phyloP scores from a whole-genome alignment of 1,284 basidiomycete genomes.

The Fomitopsis schrenkii region DNA sequence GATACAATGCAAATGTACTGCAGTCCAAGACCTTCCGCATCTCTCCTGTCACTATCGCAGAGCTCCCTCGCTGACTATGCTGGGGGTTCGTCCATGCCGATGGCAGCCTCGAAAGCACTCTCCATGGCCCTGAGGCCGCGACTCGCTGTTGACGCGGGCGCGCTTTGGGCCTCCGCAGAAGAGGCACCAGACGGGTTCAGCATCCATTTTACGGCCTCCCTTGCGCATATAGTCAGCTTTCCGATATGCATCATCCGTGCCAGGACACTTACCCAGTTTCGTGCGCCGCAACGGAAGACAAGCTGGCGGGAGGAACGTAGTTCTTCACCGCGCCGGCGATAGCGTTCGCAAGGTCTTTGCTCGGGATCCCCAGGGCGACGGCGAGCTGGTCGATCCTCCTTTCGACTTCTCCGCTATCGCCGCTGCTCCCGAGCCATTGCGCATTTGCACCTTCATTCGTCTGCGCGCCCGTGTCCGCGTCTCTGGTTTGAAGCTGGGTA shows the following conservation, averaged over 20 bases:
- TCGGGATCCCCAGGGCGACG: slow-evolving; percentile 53
- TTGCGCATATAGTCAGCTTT: slow-evolving; percentile 4
- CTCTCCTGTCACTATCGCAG: background rate
- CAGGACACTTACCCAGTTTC: slow-evolving; percentile 37
- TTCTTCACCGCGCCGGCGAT: slow-evolving; percentile 54
- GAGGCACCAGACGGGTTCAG: slow-evolving; percentile 18
- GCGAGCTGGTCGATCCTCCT: slow-evolving; percentile 55
- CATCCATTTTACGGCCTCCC: slow-evolving; percentile 22
- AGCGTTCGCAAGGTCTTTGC: slow-evolving; percentile 55
- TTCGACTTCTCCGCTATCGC: slow-evolving; percentile 39
- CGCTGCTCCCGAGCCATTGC: slow-evolving; percentile 4
- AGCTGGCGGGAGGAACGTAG: slow-evolving; percentile 52
- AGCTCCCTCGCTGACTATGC: slow-evolving; percentile 9
- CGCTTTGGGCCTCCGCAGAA: slow-evolving; percentile 13
- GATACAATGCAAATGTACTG: too few relatives aligned
- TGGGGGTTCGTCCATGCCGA: slow-evolving; percentile 45
- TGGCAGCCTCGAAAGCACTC: slow-evolving; percentile 37
- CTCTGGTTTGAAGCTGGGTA: slow-evolving; percentile 18
- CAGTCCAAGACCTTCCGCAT: too few relatives aligned
- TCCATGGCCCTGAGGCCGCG: slow-evolving; percentile 29
- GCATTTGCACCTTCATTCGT: background rate
- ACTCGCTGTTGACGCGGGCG: slow-evolving; percentile 9
- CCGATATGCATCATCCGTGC: background rate
- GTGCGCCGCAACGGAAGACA: slow-evolving; percentile 47
- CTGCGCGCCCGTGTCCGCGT: slow-evolving; percentile 4